These are phyloP conservation scores for Neurospora africana DNA, from an alignment of 495 filamentous ascomycete species.

Conservation along the genomic window DNA sequence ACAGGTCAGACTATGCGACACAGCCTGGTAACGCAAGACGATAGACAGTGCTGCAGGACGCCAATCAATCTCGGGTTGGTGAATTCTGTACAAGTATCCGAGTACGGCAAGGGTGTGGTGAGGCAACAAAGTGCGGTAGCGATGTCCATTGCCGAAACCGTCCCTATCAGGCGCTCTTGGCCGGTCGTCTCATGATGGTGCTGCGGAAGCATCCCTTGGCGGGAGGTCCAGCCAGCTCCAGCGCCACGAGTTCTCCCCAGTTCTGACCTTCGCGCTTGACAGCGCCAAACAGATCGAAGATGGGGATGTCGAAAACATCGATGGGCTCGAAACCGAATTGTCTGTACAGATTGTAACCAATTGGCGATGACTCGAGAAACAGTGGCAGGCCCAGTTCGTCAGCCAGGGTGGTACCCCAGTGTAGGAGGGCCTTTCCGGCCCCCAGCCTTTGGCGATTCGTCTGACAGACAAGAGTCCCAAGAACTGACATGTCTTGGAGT, in stretches of 20 bases:
- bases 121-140: background rate
- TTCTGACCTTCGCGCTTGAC: constrained; percentile 6
- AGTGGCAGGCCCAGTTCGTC: constrained; percentile 16
- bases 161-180: background rate
- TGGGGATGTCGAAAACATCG: constrained; percentile 11
- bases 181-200: constrained; percentile 19
- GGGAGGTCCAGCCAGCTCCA: constrained; percentile 10
- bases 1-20: background rate
- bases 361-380: constrained; percentile 17
- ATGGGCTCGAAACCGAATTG: constrained; percentile 18
- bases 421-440: constrained; percentile 17
- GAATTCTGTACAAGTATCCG: background rate
- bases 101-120: background rate
- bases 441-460: constrained; percentile 15
- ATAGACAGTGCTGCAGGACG: background rate
- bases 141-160: background rate
- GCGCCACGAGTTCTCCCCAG: constrained; percentile 17
- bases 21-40: background rate
- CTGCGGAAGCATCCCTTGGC: constrained; percentile 12
- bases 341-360: constrained; percentile 18
- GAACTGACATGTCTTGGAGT: constrained; percentile 8
- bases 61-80: background rate
- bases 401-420: constrained; percentile 16
- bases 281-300: constrained; percentile 14
- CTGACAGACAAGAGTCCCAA: constrained; percentile 14